Evolutionary conservation across 2,329 filamentous ascomycete species (phyloP).

Genomic region (Phaeosphaeriaceae sp.): DNA sequence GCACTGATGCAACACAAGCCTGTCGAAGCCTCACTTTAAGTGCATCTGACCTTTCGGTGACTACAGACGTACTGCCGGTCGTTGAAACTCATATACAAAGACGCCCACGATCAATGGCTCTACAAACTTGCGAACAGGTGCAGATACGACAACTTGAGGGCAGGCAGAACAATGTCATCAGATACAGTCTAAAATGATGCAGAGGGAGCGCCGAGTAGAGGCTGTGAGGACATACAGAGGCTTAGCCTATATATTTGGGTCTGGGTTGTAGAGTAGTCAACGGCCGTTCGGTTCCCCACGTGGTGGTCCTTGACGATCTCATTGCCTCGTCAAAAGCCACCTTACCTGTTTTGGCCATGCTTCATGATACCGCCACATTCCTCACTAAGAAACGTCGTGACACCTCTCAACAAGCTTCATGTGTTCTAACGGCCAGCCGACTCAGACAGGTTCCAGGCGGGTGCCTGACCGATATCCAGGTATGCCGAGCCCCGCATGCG

Average conservation of each 20-base stretch:
- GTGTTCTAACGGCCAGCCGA: too few relatives aligned
- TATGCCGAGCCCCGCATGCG: constrained; percentile 18
- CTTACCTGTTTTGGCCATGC: constrained; percentile 11
- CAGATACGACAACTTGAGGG: not conserved
- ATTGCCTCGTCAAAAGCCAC: constrained; percentile 22
- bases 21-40: constrained; percentile 4
- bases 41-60: not conserved
- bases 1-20: constrained; percentile 1
- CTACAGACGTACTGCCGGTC: not conserved
- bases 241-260: not conserved
- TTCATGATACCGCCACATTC: constrained; percentile 15
- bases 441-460: not conserved
- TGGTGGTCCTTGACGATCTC: constrained; percentile 22
- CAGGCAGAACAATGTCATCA: not conserved
- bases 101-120: too few relatives aligned
- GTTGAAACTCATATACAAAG: too few relatives aligned
- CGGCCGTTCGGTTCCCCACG: constrained; percentile 28
- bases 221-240: too few relatives aligned
- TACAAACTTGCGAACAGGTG: not conserved
- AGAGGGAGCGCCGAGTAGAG: too few relatives aligned
- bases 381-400: constrained; percentile 15
- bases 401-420: constrained; percentile 5
- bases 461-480: constrained; percentile 9
- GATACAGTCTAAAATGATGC: not conserved
- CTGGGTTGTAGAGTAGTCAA: constrained; percentile 5